Percentiles rank a stretch among this genome's conserved stretches.
These are phyloP conservation scores for Fusarium domesticum DNA, from an alignment of 2,329 filamentous ascomycete species.

Conservation along the genomic window DNA sequence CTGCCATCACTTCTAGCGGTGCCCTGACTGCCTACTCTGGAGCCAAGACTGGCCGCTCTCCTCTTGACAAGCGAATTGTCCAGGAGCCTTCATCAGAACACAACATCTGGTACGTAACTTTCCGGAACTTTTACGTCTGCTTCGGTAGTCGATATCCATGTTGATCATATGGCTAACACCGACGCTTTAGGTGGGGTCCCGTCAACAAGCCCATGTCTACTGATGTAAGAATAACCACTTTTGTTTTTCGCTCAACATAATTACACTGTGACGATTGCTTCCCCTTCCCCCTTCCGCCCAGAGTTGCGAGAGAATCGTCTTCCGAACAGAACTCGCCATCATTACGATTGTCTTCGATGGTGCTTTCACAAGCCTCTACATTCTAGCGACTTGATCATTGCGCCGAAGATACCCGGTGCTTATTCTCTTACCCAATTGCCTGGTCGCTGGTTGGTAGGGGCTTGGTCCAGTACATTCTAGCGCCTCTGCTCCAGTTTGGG, in stretches of 20 bases:
- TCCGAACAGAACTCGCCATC: too few relatives aligned
- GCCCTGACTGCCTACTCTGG: slow-evolving; percentile 97
- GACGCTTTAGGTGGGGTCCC: slow-evolving; percentile 70
- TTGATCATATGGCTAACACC: slow-evolving; percentile 31
- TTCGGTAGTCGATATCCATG: slow-evolving; percentile 14
- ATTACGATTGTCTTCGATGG: background rate
- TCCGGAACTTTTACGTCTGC: background rate
- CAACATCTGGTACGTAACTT: slow-evolving; percentile 69
- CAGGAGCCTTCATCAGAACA: slow-evolving; percentile 86
- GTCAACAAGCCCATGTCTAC: slow-evolving; percentile 99
- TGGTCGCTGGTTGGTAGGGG: slow-evolving; percentile 29
- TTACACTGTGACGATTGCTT: background rate
- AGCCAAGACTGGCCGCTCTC: slow-evolving; percentile 95
- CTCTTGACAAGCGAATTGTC: slow-evolving; percentile 95
- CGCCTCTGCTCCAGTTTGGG: slow-evolving; percentile 19
- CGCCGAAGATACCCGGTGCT: slow-evolving; percentile 31
- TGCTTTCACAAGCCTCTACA: slow-evolving; percentile 13
- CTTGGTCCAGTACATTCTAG: slow-evolving; percentile 15
- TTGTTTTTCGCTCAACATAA: slow-evolving; percentile 8
- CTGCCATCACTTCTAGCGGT: slow-evolving; percentile 93
- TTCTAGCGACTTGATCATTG: slow-evolving; percentile 23
- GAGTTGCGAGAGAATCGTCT: background rate
- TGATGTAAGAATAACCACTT: slow-evolving; percentile 62
- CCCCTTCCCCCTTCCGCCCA: background rate
- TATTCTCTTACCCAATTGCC: slow-evolving; percentile 32